Conservation (phyloP, 2,329 filamentous ascomycete species). For the Pseudogymnoascus sp. region DNA sequence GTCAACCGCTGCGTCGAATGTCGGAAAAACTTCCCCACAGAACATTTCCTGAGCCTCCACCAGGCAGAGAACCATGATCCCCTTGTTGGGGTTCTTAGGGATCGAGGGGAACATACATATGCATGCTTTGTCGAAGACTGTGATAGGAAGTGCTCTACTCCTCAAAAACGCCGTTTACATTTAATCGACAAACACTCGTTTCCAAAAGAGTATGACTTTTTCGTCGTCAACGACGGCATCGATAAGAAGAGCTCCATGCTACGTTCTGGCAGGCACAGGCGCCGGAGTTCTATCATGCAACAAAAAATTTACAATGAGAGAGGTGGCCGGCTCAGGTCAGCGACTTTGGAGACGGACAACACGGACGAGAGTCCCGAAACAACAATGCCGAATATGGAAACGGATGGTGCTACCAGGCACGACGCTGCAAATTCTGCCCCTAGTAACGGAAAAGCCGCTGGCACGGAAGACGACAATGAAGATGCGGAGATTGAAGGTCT, state of each 20-base stretch:
- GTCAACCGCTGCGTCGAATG: constrained; percentile 81
- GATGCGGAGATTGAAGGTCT: constrained; percentile 53
- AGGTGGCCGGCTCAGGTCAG: constrained; percentile 15
- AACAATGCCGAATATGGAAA: constrained; percentile 9
- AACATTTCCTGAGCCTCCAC: constrained; percentile 72
- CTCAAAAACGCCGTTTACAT: constrained; percentile 78
- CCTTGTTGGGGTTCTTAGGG: constrained; percentile 61
- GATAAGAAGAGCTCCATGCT: constrained; percentile 77
- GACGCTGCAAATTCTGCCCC: constrained; percentile 16
- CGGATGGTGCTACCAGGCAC: constrained; percentile 18
- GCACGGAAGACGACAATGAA: neutral
- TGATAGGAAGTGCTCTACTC: constrained; percentile 73
- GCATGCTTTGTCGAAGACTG: constrained; percentile 86
- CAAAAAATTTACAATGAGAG: constrained; percentile 21
- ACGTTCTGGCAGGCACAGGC: constrained; percentile 45
- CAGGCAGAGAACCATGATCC: constrained; percentile 89
- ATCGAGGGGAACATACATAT: constrained; percentile 83
- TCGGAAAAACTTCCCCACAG: constrained; percentile 77
- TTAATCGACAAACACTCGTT: constrained; percentile 93
- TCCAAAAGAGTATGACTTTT: constrained; percentile 81
- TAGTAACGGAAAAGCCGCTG: constrained; percentile 19
- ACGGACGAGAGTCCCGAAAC: constrained; percentile 24
- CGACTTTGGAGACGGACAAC: constrained; percentile 15
- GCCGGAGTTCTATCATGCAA: constrained; percentile 39
- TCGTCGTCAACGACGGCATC: constrained; percentile 80